These are phyloP conservation scores for Solanum okadae DNA, from an alignment of 257 asterid genomes.

Conservation along the genomic window DNA sequence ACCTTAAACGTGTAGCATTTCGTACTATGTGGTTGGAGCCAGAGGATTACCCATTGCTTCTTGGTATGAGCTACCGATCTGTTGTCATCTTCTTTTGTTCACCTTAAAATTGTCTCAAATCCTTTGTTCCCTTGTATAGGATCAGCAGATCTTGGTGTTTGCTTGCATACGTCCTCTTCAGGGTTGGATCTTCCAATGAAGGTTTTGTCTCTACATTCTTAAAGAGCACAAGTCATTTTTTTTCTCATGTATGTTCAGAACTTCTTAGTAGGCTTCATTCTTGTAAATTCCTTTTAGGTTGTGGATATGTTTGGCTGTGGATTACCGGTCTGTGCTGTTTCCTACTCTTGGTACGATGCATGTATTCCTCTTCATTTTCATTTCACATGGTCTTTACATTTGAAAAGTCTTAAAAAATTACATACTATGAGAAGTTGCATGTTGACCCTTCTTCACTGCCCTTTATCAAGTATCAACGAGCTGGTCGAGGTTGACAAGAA, in stretches of 20 bases:
- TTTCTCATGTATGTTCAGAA: not conserved
- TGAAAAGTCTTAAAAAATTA: not conserved
- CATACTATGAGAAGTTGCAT: not conserved
- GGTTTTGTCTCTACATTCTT: constrained; percentile 31
- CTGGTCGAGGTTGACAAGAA: constrained; percentile 78
- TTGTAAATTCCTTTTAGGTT: constrained; percentile 35
- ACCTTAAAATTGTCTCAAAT: not conserved
- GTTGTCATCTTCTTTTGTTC: not conserved
- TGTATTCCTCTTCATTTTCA: not conserved
- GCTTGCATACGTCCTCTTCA: constrained; percentile 92
- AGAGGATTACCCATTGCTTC: constrained; percentile 94
- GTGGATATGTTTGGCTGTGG: constrained; percentile 99
- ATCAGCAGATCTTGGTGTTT: constrained; percentile 92
- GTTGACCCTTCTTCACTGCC: constrained; percentile 2
- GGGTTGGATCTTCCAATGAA: constrained; percentile 97
- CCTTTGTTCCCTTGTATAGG: constrained; percentile 39
- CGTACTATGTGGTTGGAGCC: constrained; percentile 97
- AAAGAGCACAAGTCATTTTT: not conserved
- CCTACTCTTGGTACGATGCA: constrained; percentile 81
- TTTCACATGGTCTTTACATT: not conserved
- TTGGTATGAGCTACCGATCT: constrained; percentile 41
- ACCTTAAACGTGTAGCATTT: constrained; percentile 83
- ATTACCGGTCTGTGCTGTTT: constrained; percentile 92
- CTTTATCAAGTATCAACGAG: constrained; percentile 65
- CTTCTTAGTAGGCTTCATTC: constrained; percentile 7